These are phyloP conservation scores for Acer negundo DNA, from an alignment of 345 rosid genomes.

Conservation along the genomic window DNA sequence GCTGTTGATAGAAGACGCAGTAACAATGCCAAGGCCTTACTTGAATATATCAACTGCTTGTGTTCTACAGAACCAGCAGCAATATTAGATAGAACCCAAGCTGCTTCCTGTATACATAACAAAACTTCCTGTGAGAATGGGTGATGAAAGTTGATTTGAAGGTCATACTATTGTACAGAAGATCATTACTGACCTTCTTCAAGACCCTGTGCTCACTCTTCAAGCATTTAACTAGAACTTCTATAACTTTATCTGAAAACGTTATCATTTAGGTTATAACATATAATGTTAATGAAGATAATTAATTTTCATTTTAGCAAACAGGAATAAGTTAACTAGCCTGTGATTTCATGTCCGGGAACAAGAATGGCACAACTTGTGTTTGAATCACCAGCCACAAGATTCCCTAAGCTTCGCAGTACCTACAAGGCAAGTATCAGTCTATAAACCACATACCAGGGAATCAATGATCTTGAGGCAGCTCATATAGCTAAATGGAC, in stretches of 20 bases:
- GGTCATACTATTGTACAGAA: background rate
- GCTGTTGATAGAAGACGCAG: slow-evolving; percentile 71
- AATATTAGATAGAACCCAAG: slow-evolving; percentile 95
- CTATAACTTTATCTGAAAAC: slow-evolving; percentile 57
- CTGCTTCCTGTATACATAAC: slow-evolving; percentile 65
- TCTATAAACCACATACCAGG: slow-evolving; percentile 23
- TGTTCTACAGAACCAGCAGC: slow-evolving; percentile 92
- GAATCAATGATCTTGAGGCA: slow-evolving; percentile 1
- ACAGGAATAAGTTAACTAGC: slow-evolving; percentile 39
- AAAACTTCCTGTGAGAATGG: slow-evolving; percentile 12
- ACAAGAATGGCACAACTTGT: slow-evolving; percentile 58
- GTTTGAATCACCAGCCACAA: slow-evolving; percentile 84
- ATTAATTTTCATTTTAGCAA: slow-evolving; percentile 17
- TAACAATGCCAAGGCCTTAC: slow-evolving; percentile 70
- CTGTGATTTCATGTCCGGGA: slow-evolving; percentile 66
- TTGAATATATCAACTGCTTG: slow-evolving; percentile 67
- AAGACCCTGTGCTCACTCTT: slow-evolving; percentile 87
- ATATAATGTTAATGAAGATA: slow-evolving; percentile 1
- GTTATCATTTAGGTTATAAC: slow-evolving; percentile 22
- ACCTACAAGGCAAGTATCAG: slow-evolving; percentile 45
- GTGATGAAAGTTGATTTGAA: background rate
- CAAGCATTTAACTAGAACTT: slow-evolving; percentile 79
- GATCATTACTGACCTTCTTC: slow-evolving; percentile 66
- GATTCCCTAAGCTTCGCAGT: slow-evolving; percentile 87
- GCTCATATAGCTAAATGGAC: background rate